A percentile compares a stretch with the other conserved stretches of the same genome.
Conservation (phyloP, 257 asterid genomes). For the Solanum chilense region DNA sequence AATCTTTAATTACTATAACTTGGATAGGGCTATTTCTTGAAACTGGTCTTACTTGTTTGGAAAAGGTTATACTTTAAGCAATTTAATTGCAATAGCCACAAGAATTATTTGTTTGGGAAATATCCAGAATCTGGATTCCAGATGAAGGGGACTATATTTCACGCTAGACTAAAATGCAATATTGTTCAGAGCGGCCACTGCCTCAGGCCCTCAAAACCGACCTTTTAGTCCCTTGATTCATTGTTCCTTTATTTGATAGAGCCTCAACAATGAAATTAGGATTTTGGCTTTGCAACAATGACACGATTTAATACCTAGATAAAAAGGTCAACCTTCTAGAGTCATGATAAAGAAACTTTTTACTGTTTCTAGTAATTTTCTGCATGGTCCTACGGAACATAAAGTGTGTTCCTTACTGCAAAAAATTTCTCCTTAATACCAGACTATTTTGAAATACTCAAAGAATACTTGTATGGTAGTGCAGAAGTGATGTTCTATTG, state of each 20-base stretch:
- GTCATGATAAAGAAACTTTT: background rate
- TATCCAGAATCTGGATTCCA: background rate
- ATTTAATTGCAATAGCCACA: background rate
- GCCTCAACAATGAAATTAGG: background rate
- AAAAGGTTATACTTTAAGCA: background rate
- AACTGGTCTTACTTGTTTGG: background rate
- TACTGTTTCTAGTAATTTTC: background rate
- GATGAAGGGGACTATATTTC: background rate
- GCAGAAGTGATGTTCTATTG: slow-evolving; percentile 88
- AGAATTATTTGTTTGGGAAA: background rate
- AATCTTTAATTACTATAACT: background rate
- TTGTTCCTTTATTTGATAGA: background rate
- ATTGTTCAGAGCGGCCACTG: background rate
- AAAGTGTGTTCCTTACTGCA: background rate
- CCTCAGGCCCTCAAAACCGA: background rate
- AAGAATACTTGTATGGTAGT: slow-evolving; percentile 1
- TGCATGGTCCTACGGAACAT: background rate
- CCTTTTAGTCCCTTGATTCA: background rate
- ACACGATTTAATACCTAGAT: background rate
- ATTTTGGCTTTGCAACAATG: background rate
- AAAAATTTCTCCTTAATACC: background rate
- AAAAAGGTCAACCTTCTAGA: background rate
- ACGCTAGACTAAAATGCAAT: background rate
- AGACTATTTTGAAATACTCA: background rate
- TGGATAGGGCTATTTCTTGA: background rate